Base-by-base conservation (phyloP, 805 yeast genomes). In the Blastobotrys peoriensis region DNA sequence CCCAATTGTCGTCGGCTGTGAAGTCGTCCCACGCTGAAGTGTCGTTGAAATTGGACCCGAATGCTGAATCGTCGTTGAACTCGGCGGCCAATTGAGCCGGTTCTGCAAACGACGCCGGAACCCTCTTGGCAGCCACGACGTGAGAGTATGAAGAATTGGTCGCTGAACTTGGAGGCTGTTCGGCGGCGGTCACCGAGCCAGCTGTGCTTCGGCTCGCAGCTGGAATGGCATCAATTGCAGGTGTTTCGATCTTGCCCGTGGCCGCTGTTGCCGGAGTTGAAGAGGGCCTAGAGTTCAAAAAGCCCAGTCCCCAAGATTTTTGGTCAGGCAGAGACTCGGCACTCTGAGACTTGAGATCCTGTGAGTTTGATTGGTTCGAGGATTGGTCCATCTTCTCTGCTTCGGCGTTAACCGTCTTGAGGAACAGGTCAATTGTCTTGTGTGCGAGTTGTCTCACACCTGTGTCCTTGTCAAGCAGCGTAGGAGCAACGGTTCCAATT, bases 401-500 rank as follows among this genome's bases (percentile, higher is more conserved):
- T 38, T 73, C 81, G 3, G 54, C 57, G 39, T 73, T 70, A 44
- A 84, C 72, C 52, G 76, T 78, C 3, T 59, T 62, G 56, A 83
- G 67, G 57, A 85, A 83, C 21, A 72, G 46, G 21, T 81, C 79
- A 51, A 91, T 79, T 0, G 87, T 74, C 37, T 70, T 63, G 53
- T 77, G 77, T 0, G 96, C 95, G 56, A 83, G 85, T 0, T 63
- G 63, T 47, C 98, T 71, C 2, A 91, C 89, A 43, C 76, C 74
- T 4, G 68, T 64, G 8, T 86, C 82, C 43, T 72, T 74, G 62
- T 93, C 98, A 58, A 91, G 72, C 45, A 91, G 67, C 1, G 93
- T 78, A 1, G 93, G 85, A 0, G 96, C 88, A 45, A 93, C 75
- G 2, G 87, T 86, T 0, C 95, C 91, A 44, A 93, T 65, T 15